Percentiles rank a stretch among this genome's conserved stretches.
Evolutionary conservation across 2,329 filamentous ascomycete species (phyloP).

Genomic region (Didymella glomerata): DNA sequence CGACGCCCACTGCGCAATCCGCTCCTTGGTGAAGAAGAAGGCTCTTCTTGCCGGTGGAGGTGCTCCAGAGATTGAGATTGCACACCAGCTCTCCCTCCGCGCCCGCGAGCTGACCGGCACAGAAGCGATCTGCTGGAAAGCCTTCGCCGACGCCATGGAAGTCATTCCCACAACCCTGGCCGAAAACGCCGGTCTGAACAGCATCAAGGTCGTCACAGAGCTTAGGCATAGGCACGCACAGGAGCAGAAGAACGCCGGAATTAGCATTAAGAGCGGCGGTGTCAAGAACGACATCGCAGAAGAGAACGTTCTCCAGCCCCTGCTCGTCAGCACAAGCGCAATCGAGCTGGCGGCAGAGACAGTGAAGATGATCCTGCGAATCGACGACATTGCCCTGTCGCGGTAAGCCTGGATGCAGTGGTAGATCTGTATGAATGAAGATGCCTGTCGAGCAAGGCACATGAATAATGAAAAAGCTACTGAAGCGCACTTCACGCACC

Average conservation of each 20-base stretch:
- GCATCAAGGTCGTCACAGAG: slow-evolving; percentile 98
- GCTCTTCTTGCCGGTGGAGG: slow-evolving; percentile 97
- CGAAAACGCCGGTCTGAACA: slow-evolving; percentile 96
- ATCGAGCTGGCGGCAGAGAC: slow-evolving; percentile 98
- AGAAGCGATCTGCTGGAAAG: slow-evolving; percentile 98
- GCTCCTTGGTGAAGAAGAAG: slow-evolving; percentile 98
- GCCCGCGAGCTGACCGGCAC: slow-evolving; percentile 86
- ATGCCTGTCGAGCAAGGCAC: slow-evolving; percentile 17
- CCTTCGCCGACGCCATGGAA: slow-evolving; percentile 96
- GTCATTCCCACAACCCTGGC: slow-evolving; percentile 96
- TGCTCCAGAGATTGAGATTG: slow-evolving; percentile 95
- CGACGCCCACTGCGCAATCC: slow-evolving; percentile 96
- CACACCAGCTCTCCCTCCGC: slow-evolving; percentile 82
- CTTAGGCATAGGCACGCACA: slow-evolving; percentile 92
- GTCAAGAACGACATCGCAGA: slow-evolving; percentile 97
- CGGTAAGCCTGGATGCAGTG: slow-evolving; percentile 32
- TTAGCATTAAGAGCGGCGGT: slow-evolving; percentile 97
- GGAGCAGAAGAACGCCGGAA: slow-evolving; percentile 93
- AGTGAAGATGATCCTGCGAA: slow-evolving; percentile 89
- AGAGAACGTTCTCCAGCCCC: slow-evolving; percentile 94
- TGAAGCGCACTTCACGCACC: slow-evolving; percentile 14
- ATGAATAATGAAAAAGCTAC: slow-evolving; percentile 23
- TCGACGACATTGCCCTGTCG: slow-evolving; percentile 70
- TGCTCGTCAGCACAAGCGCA: slow-evolving; percentile 95
- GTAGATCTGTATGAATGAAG: slow-evolving; percentile 10